These are phyloP conservation scores for Porodaedalea pini DNA, from an alignment of 1,284 basidiomycete genomes.

Conservation along the genomic window DNA sequence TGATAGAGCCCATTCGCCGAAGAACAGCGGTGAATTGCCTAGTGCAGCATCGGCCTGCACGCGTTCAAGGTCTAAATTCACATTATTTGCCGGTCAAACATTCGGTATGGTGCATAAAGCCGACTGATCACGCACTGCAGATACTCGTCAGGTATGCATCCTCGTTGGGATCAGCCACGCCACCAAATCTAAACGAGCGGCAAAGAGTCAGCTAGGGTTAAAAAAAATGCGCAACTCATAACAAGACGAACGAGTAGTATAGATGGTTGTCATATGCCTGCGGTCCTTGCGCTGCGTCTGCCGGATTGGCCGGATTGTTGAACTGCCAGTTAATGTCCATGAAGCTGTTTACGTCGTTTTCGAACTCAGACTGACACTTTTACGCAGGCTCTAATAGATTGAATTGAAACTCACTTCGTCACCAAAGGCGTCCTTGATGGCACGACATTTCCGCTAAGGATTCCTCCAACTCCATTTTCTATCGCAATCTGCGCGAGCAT, in stretches of 20 bases:
- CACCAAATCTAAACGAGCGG: conserved; percentile 51
- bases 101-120: no score
- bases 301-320: conserved; percentile 64
- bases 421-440: conserved; percentile 36
- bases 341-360: conserved; percentile 44
- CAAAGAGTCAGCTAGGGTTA: background rate
- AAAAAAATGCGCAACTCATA: conserved; percentile 9
- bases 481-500: conserved; percentile 44
- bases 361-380: background rate
- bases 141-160: conserved; percentile 62
- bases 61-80: conserved; percentile 46
- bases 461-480: conserved; percentile 33
- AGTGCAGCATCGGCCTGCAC: conserved; percentile 45
- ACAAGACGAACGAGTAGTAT: conserved; percentile 56
- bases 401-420: conserved; percentile 45
- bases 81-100: background rate
- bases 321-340: conserved; percentile 78
- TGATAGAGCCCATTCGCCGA: conserved; percentile 67
- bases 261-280: conserved; percentile 77
- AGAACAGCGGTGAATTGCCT: conserved; percentile 47
- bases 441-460: conserved; percentile 28
- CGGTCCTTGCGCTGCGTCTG: conserved; percentile 60
- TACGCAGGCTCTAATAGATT: background rate
- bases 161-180: conserved; percentile 62
- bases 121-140: conserved; percentile 51